Evolutionary conservation across 257 asterid species (phyloP), one percentile per base, ranked within the genome.

Genomic region (Scutellaria galericulata): DNA sequence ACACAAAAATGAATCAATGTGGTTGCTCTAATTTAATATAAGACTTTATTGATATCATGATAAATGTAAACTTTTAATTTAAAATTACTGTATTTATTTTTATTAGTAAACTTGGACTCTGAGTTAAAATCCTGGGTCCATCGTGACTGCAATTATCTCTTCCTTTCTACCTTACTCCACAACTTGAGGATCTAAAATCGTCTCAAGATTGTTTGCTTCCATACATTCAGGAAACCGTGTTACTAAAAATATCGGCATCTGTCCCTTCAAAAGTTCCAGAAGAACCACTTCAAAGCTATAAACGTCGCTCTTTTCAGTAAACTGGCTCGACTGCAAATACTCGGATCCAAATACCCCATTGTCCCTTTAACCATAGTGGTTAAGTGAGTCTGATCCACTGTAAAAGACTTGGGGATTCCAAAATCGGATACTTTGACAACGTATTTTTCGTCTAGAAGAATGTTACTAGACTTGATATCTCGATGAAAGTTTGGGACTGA

Each of bases 291-390:
- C 83, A 20, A 79, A 79, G 8, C 80, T 74, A 8, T 79, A 79
- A 0, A 79, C 83, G 6, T 74, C 77, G 15, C 80, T 79, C 52
- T 79, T 79, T 37, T 74, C 79, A 3, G 73, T 66, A 22, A 66
- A 78, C 5, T 67, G 82, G 9, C 47, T 40, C 2, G 82, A 59
- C n/a, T 62, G 75, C 7, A 63, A 69, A 42, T 79, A 79, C 41
- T 79, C 77, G 0, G 83, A 70, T 79, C 83, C 2, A 64, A 39
- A 42, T 79, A 79, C 6, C 83, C 83, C 7, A 79, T 63, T 6
- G 83, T 79, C 15, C 83, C 83, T n/a, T 56, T 79, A 2, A 70
- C 74, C 10, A 12, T 1, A 5, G 83, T 74, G 1, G 80, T 79
- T 4, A 69, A 4, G 12, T 79, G 83, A 6, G 83, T 79, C 35